These are phyloP conservation scores for Oldenlandia corymbosa DNA, from an alignment of 257 asterid species.

Conservation along the genomic window DNA sequence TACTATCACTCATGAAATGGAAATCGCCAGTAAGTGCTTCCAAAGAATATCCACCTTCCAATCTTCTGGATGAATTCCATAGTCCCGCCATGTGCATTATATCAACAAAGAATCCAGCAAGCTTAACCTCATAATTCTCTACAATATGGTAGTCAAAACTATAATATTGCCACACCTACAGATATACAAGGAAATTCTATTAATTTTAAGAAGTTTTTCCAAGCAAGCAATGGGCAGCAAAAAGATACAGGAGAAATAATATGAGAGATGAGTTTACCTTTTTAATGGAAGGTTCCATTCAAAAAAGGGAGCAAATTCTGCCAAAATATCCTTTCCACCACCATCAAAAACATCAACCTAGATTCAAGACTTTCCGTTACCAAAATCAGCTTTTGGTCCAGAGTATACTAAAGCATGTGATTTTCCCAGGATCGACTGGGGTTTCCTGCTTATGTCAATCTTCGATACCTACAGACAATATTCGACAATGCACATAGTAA, in stretches of 20 bases:
- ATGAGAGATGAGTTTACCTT: conserved; percentile 41
- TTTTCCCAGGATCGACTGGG: conserved; percentile 92
- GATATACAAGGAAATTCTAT: conserved; percentile 15
- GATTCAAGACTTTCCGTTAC: conserved; percentile 70
- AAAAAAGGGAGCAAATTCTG: conserved; percentile 85
- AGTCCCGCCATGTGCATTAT: conserved; percentile 99
- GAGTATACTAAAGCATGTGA: conserved; percentile 89
- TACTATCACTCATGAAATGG: conserved; percentile 59
- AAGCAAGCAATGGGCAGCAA: conserved; percentile 6
- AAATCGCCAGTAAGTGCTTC: conserved; percentile 85
- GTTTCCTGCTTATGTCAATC: conserved; percentile 88
- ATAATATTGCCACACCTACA: conserved; percentile 98
- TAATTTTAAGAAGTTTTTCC: conserved; percentile 5
- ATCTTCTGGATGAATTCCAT: conserved; percentile 84
- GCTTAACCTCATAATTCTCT: conserved; percentile 75
- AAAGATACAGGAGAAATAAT: conserved; percentile 2
- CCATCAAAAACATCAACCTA: conserved; percentile 98
- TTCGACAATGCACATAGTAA: conserved; percentile 4
- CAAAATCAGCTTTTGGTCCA: conserved; percentile 85
- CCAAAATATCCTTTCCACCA: conserved; percentile 66
- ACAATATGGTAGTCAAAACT: conserved; percentile 88
- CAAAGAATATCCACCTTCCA: conserved; percentile 84
- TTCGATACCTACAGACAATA: conserved; percentile 54
- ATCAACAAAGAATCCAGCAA: conserved; percentile 87
- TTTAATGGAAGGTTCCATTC: conserved; percentile 59